Base-by-base conservation (phyloP, 768 basidiomycete genomes). In the Panaeolus cyanescens region DNA sequence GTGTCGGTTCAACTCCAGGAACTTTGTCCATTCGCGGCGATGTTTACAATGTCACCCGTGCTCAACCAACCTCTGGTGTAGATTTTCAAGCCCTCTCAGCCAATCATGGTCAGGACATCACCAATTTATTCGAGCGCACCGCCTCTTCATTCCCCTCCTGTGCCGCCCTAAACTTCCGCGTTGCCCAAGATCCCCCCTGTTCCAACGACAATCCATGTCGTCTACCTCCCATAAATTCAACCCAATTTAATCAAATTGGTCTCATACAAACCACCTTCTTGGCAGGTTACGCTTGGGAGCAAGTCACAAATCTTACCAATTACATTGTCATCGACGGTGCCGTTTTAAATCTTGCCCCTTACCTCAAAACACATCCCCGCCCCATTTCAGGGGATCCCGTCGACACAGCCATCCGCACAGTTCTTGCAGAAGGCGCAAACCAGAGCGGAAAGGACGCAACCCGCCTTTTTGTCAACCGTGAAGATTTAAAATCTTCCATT, bases 251-350 rank as follows among this genome's bases (percentile, higher is more conserved):
- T 32, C 66, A 77, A n/a, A 85, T 95, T 45, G 76, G 81, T 17
- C 80, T 99, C 54, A 72, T 78, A 34, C 86, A 90, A 68, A 93
- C 93, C 6, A 75, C 78, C 0, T 81, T 85, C 56, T 74, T 87
- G 55, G 89, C 92, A 30, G 97, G 97, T 5, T 99, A 96, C 71
- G 86, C 89, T 56, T 99, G 97, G 97, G 80, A 83, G 54, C 93
- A 98, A 71, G 90, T 99, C 25, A 82, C 89, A 1, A 70, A 66
- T n/a, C 77, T 92, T 19, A 62, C 78, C 34, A 85, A 89, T 68
- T 96, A 91, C 77, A 77, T 99, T 67, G 96, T 98, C 32, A 74
- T 99, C 58, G 95, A 99, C 67, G 97, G 97, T 32, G 85, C 89
- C 36, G 97, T 99, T 50, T 87, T 99, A 71, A 97, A 99, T 76